These are phyloP conservation scores for Dovyalis caffra DNA, from an alignment of 345 rosid genomes.

Conservation along the genomic window DNA sequence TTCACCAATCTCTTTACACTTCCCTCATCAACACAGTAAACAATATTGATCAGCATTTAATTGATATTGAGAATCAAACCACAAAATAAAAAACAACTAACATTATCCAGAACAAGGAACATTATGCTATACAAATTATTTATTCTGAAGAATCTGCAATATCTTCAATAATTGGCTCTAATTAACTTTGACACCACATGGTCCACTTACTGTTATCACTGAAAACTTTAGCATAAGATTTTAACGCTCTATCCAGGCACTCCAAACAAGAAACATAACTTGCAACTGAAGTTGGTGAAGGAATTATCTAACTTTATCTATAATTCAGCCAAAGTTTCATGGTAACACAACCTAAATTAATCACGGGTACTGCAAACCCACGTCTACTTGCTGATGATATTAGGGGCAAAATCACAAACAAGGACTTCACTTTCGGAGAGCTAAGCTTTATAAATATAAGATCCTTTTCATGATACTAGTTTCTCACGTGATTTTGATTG, in stretches of 20 bases:
- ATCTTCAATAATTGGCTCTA: not conserved
- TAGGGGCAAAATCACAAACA: no score
- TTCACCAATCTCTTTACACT: slow-evolving; percentile 8
- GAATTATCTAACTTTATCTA: not conserved
- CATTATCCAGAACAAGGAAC: not conserved
- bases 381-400: no score
- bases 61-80: not conserved
- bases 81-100: not conserved
- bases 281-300: not conserved
- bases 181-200: slow-evolving; percentile 5
- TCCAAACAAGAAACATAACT: not conserved
- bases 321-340: not conserved
- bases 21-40: not conserved
- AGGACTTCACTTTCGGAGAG: no score
- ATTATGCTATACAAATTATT: not conserved
- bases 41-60: not conserved
- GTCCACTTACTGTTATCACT: slow-evolving; percentile 8
- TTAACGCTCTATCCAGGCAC: no score
- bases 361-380: not conserved
- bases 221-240: not conserved
- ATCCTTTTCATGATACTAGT: no score
- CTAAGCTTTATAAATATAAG: no score
- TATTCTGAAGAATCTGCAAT: not conserved
- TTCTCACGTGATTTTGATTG: no score
- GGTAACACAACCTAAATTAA: not conserved